Evolutionary conservation across 805 yeast species (phyloP).

Genomic region (Lachancea lanzarotensis): DNA sequence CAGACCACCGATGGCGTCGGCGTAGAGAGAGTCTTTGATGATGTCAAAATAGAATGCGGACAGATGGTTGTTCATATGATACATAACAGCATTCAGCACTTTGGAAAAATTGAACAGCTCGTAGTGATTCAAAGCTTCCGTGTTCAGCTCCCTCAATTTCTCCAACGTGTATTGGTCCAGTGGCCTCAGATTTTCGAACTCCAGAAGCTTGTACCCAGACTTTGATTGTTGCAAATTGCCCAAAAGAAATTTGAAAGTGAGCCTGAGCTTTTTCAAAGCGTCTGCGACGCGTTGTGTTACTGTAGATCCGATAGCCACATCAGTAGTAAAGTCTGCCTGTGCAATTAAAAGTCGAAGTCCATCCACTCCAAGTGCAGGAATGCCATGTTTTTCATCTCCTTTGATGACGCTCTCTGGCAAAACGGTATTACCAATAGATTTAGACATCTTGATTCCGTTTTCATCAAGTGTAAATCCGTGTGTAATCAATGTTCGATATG

Average conservation of each 20-base stretch:
- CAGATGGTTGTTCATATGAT: constrained; percentile 65
- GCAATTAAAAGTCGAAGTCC: constrained; percentile 91
- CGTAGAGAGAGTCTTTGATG: constrained; percentile 78
- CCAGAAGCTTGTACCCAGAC: constrained; percentile 28
- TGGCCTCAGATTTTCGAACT: constrained; percentile 35
- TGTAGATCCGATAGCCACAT: constrained; percentile 66
- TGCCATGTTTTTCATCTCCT: constrained; percentile 44
- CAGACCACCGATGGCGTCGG: constrained; percentile 45
- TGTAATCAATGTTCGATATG: constrained; percentile 71
- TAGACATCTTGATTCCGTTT: constrained; percentile 86
- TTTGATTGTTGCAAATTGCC: constrained; percentile 60
- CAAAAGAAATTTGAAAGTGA: constrained; percentile 71
- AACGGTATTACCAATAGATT: constrained; percentile 79
- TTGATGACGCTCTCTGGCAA: constrained; percentile 60
- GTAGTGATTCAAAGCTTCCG: constrained; percentile 40
- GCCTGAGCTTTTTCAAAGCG: constrained; percentile 70
- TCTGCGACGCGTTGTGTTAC: constrained; percentile 73
- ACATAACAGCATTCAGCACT: constrained; percentile 59
- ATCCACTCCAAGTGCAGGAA: constrained; percentile 76
- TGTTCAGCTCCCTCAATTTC: constrained; percentile 44
- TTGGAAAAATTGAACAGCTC: constrained; percentile 57
- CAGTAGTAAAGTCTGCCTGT: constrained; percentile 77
- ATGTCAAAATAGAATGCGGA: constrained; percentile 84
- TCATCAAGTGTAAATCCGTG: constrained; percentile 93
- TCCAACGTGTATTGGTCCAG: constrained; percentile 62